A percentile compares a stretch with the other conserved stretches of the same genome.
Conservation (phyloP, 441 rosid species). For the Croton laevigatus region DNA sequence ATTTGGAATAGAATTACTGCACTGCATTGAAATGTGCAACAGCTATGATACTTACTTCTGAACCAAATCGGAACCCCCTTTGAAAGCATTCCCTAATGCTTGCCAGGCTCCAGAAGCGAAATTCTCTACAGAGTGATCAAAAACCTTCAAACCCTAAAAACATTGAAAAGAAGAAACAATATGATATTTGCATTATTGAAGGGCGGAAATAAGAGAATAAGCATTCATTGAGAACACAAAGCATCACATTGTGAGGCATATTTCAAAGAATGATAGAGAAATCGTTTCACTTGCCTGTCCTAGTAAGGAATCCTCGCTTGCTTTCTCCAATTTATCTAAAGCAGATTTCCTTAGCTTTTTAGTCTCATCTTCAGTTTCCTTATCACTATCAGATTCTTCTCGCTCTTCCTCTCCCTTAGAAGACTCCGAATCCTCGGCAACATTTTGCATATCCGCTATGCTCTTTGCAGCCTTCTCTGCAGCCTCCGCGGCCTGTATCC, state of each 20-base stretch:
- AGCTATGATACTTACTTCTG: slow-evolving; percentile 59
- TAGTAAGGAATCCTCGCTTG: slow-evolving; percentile 75
- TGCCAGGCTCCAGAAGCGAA: slow-evolving; percentile 97
- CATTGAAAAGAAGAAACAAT: not conserved
- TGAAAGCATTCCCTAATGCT: slow-evolving; percentile 77
- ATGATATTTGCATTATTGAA: slow-evolving; percentile 2
- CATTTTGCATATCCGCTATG: slow-evolving; percentile 49
- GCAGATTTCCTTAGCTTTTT: slow-evolving; percentile 59
- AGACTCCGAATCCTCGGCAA: slow-evolving; percentile 56
- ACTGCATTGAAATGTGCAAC: not conserved
- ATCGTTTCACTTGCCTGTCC: slow-evolving; percentile 68
- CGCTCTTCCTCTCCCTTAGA: slow-evolving; percentile 54
- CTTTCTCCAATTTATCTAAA: slow-evolving; percentile 71
- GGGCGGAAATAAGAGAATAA: not conserved
- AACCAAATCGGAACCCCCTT: slow-evolving; percentile 66
- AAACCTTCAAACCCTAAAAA: slow-evolving; percentile 68
- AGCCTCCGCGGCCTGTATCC: slow-evolving; percentile 73
- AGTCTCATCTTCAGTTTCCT: slow-evolving; percentile 40
- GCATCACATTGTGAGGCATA: not conserved
- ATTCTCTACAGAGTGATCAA: slow-evolving; percentile 87
- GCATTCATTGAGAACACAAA: not conserved
- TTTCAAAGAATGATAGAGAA: not conserved
- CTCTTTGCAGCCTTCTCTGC: slow-evolving; percentile 89
- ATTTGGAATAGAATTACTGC: not conserved
- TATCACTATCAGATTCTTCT: slow-evolving; percentile 43